phyloP scores from a whole-genome alignment of 116 monocot species.

The Iris pallida region DNA sequence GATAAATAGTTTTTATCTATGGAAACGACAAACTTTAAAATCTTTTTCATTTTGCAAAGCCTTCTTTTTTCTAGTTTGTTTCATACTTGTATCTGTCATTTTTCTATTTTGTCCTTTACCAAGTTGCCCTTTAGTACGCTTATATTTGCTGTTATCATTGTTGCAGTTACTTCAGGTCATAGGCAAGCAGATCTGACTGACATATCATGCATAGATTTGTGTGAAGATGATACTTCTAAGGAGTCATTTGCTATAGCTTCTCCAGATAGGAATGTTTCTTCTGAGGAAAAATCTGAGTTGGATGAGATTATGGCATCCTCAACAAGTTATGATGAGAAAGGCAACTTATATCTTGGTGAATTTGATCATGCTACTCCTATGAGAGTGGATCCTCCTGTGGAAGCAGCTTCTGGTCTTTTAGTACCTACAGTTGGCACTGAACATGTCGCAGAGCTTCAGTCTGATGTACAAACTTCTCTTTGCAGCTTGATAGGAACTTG shows the following conservation, averaged over 20 bases:
- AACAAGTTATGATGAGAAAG: slow-evolving; percentile 19
- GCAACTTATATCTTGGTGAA: slow-evolving; percentile 13
- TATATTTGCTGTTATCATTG: slow-evolving; percentile 1
- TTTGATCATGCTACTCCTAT: slow-evolving; percentile 11
- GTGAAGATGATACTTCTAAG: slow-evolving; percentile 21
- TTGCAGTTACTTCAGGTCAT: slow-evolving; percentile 28
- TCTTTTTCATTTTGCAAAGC: too few species aligned
- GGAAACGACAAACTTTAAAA: too few species aligned
- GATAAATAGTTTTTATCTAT: too few species aligned
- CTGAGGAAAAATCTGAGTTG: slow-evolving; percentile 22
- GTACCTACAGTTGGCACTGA: slow-evolving; percentile 9
- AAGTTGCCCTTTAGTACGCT: too few species aligned
- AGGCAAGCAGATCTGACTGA: slow-evolving; percentile 14
- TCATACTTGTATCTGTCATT: too few species aligned
- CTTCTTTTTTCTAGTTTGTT: too few species aligned
- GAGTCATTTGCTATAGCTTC: slow-evolving; percentile 19
- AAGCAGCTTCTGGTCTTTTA: slow-evolving; percentile 6
- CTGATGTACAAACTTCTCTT: slow-evolving; percentile 14
- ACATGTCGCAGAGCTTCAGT: slow-evolving; percentile 12
- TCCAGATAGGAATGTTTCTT: slow-evolving; percentile 14
- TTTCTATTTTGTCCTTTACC: too few species aligned
- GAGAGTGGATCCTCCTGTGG: slow-evolving; percentile 1
- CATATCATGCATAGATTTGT: slow-evolving; percentile 21
- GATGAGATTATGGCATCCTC: slow-evolving; percentile 28
- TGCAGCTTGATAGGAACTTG: background rate